Conservation (phyloP, 345 rosid species). For the Gossypium anomalum region DNA sequence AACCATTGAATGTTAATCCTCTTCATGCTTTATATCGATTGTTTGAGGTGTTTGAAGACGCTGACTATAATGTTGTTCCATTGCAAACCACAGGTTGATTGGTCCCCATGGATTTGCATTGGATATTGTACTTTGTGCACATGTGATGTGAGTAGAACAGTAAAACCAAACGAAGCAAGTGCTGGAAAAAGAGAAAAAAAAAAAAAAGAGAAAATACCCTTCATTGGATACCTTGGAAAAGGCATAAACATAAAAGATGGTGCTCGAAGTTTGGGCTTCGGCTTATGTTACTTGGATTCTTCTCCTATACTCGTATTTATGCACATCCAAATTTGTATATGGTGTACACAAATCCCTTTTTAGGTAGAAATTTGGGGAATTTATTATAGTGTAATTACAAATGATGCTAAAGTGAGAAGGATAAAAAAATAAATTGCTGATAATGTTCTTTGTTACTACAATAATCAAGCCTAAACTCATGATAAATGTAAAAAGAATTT, state of each 20-base stretch:
- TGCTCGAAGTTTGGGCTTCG: neutral
- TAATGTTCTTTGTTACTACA: no score
- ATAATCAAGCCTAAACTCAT: neutral
- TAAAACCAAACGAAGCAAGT: neutral
- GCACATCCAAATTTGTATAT: no score
- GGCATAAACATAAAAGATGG: neutral
- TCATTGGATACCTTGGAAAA: conserved; percentile 2
- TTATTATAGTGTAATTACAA: neutral
- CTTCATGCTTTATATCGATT: conserved; percentile 3
- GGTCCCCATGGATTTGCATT: conserved; percentile 16
- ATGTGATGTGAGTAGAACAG: conserved; percentile 3
- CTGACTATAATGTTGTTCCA: neutral
- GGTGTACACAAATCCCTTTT: neutral
- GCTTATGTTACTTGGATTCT: no score
- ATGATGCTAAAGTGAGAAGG: neutral
- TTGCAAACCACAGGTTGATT: conserved; percentile 12
- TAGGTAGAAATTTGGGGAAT: neutral
- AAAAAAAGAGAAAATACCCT: neutral
- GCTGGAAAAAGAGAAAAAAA: neutral
- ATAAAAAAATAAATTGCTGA: neutral
- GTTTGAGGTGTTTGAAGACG: conserved; percentile 4
- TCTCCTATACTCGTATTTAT: no score
- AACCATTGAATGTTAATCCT: neutral
- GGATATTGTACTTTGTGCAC: conserved; percentile 7
- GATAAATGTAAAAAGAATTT: neutral